Conservation (phyloP, 1,139 yeast genomes). For the Meyerozyma guilliermondii region DNA sequence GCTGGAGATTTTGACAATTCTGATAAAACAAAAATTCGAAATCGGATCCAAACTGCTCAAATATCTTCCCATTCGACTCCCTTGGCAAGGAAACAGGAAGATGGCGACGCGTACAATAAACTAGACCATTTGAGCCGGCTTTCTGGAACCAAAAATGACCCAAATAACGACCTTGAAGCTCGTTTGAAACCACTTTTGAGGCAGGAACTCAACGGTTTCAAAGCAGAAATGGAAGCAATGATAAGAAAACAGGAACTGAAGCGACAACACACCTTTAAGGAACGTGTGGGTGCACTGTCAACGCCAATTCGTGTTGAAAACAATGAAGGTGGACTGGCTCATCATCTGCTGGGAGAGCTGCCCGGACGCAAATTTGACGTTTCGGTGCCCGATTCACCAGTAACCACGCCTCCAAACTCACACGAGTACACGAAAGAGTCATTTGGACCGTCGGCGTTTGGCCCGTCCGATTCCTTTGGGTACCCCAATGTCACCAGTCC, state of each 20-base stretch:
- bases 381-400: slow-evolving; percentile 5
- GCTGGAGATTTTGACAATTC: slow-evolving; percentile 15
- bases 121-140: neutral
- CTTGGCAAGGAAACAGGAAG: slow-evolving; percentile 9
- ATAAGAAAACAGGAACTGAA: slow-evolving; percentile 1
- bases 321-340: neutral
- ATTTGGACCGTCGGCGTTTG: neutral
- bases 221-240: neutral
- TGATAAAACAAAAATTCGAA: neutral
- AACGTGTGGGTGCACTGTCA: slow-evolving; percentile 5
- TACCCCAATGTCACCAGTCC: neutral
- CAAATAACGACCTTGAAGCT: slow-evolving; percentile 11
- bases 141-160: slow-evolving; percentile 8
- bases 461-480: neutral
- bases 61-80: slow-evolving; percentile 33
- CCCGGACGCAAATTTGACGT: neutral
- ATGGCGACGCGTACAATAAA: slow-evolving; percentile 5
- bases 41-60: neutral
- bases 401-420: slow-evolving; percentile 9
- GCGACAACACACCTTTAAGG: neutral
- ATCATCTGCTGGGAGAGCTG: neutral
- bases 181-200: slow-evolving; percentile 1
- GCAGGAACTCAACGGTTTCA: neutral
- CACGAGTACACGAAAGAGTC: neutral
- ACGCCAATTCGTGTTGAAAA: neutral